Evolutionary conservation across 805 yeast genomes (phyloP), one percentile per base, ranked within the genome.

Genomic region (Naumovozyma castellii): DNA sequence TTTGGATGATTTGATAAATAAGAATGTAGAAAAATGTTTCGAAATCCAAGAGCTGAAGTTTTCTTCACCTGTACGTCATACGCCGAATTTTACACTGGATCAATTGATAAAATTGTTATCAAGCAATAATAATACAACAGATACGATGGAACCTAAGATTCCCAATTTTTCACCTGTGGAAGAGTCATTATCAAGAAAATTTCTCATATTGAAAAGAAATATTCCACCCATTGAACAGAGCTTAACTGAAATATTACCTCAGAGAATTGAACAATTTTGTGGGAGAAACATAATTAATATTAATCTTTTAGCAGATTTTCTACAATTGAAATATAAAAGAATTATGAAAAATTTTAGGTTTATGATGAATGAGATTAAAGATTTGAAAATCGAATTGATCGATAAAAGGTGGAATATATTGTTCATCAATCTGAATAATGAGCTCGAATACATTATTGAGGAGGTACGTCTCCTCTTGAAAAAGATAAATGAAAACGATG

Each of bases 371-470:
- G 73, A 72, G 37, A 45, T 75, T 12, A 53, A 53, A 2, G 58
- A 53, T 5, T 58, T 79, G 43, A 71, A 71, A 47, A 44, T 42
- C 3, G 75, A 72, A 32, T 47, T 72, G 20, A 65, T 80, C 3
- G 79, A 76, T 43, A 53, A 61, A 20, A 67, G 76, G 51, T 80
- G 85, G 84, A 59, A 65, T 45, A 68, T 68, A 18, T 62, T 78
- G 2, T 76, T 78, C 44, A 59, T 60, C 19, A 70, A 65, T 42
- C 52, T 78, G 38, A 62, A 74, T 34, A 54, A 61, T 2, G 75
- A 75, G 44, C 51, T 70, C 3, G 49, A 54, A 1, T 57, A 44
- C 31, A 43, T 58, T 22, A 40, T 62, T 20, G 42, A 47, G 16
- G 52, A 44, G 25, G 40, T 62, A 17, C 47, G 51, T 15, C 43